A percentile compares a stretch with the other conserved stretches of the same genome.
Evolutionary conservation across 345 rosid species (phyloP).

Genomic region (Populus deltoides): DNA sequence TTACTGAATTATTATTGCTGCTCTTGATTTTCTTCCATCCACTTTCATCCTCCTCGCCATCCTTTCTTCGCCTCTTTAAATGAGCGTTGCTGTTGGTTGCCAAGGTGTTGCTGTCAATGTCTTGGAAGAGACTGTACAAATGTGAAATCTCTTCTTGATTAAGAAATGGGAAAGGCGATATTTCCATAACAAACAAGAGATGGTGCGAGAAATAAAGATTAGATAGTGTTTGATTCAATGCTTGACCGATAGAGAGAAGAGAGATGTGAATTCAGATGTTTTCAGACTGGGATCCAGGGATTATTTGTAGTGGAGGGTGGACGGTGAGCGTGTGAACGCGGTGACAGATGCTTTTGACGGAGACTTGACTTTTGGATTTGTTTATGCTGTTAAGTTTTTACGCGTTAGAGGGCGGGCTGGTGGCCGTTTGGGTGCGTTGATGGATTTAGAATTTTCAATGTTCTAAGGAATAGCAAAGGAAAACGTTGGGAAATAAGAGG

Average conservation of each 20-base stretch:
- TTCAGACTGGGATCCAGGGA: background rate
- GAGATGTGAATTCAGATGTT: background rate
- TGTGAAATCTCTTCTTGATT: conserved; percentile 36
- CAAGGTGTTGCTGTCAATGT: conserved; percentile 14
- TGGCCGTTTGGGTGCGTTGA: background rate
- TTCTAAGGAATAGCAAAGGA: background rate
- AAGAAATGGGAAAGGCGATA: conserved; percentile 24
- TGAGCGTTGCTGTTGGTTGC: background rate
- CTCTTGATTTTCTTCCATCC: background rate
- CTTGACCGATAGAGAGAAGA: background rate
- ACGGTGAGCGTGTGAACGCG: conserved; percentile 37
- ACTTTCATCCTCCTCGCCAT: background rate
- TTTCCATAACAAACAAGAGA: conserved; percentile 25
- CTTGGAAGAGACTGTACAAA: conserved; percentile 24
- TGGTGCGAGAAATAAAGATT: background rate
- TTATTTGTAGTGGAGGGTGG: conserved; percentile 1
- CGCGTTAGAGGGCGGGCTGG: conserved; percentile 1
- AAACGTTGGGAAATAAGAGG: background rate
- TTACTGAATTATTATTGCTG: background rate
- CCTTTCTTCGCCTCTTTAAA: conserved; percentile 23
- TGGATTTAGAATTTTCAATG: background rate
- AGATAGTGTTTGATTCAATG: background rate
- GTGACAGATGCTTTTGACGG: conserved; percentile 19
- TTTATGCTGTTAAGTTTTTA: background rate
- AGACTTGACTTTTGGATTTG: conserved; percentile 3